These are phyloP conservation scores for Pythium utonaiense DNA, from an alignment of 352 stramenopile species.

Conservation along the genomic window DNA sequence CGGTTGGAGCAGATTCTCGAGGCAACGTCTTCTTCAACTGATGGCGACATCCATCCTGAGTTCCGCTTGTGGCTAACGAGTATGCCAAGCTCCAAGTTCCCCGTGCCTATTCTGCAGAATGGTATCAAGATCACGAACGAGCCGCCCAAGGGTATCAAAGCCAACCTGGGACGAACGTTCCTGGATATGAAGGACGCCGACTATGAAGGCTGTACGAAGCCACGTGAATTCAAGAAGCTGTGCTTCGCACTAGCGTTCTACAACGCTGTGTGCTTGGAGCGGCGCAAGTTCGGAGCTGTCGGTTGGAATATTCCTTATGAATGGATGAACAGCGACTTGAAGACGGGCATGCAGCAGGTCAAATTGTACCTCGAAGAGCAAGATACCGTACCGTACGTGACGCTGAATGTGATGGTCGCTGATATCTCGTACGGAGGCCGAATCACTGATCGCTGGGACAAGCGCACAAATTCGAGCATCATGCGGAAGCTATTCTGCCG, in stretches of 20 bases:
- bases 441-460: slow-evolving; percentile 94
- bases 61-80: slow-evolving; percentile 94
- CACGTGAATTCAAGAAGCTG: slow-evolving; percentile 88
- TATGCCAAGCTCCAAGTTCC: slow-evolving; percentile 89
- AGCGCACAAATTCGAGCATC: slow-evolving; percentile 92
- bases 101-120: slow-evolving; percentile 92
- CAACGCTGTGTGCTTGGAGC: slow-evolving; percentile 92
- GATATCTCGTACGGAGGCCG: slow-evolving; percentile 94
- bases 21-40: slow-evolving; percentile 34
- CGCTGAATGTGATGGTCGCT: slow-evolving; percentile 93
- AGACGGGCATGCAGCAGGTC: slow-evolving; percentile 92
- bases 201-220: slow-evolving; percentile 87
- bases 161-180: slow-evolving; percentile 92
- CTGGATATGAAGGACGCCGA: slow-evolving; percentile 90
- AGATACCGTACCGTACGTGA: slow-evolving; percentile 90
- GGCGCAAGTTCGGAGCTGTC: slow-evolving; percentile 92
- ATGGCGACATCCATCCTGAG: slow-evolving; percentile 73
- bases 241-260: slow-evolving; percentile 93
- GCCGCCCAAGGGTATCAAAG: slow-evolving; percentile 88
- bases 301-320: slow-evolving; percentile 96
- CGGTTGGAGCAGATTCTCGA: slow-evolving; percentile 90
- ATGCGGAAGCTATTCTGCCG: slow-evolving; percentile 91
- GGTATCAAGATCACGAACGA: slow-evolving; percentile 97
- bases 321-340: slow-evolving; percentile 96
- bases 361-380: slow-evolving; percentile 93